Evolutionary conservation across 805 yeast species (phyloP).

Genomic region (Saccharomycopsis sp.): DNA sequence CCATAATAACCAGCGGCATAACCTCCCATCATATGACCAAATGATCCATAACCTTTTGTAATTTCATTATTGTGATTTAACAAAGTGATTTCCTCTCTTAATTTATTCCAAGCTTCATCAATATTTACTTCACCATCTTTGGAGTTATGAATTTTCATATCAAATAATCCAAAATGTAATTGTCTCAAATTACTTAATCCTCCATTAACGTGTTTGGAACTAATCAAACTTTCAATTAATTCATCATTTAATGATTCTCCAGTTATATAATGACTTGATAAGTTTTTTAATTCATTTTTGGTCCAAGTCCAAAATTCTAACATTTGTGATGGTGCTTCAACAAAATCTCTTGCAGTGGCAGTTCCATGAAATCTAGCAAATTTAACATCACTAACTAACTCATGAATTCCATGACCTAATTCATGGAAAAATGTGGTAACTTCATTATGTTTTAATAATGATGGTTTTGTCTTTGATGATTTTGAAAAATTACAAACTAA

Average conservation of each 20-base stretch:
- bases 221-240: constrained; percentile 45
- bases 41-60: constrained; percentile 64
- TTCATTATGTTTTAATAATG: constrained; percentile 34
- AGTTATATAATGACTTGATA: constrained; percentile 59
- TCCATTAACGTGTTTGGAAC: constrained; percentile 66
- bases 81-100: constrained; percentile 53
- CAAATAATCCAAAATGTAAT: constrained; percentile 69
- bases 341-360: constrained; percentile 74
- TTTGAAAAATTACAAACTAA: constrained; percentile 79
- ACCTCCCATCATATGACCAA: constrained; percentile 77
- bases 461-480: constrained; percentile 28
- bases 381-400: constrained; percentile 53
- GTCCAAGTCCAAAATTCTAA: constrained; percentile 87
- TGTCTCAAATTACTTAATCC: constrained; percentile 67
- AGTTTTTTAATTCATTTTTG: constrained; percentile 39
- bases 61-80: constrained; percentile 42
- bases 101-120: constrained; percentile 43
- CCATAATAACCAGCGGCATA: constrained; percentile 85
- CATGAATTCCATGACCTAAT: constrained; percentile 83
- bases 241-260: constrained; percentile 47
- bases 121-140: constrained; percentile 28
- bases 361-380: constrained; percentile 69
- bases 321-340: constrained; percentile 87
- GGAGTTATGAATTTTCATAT: constrained; percentile 56
- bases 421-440: constrained; percentile 88